Evolutionary conservation across 106 monocot genomes (phyloP).

Genomic region (Amphibolis antarctica): DNA sequence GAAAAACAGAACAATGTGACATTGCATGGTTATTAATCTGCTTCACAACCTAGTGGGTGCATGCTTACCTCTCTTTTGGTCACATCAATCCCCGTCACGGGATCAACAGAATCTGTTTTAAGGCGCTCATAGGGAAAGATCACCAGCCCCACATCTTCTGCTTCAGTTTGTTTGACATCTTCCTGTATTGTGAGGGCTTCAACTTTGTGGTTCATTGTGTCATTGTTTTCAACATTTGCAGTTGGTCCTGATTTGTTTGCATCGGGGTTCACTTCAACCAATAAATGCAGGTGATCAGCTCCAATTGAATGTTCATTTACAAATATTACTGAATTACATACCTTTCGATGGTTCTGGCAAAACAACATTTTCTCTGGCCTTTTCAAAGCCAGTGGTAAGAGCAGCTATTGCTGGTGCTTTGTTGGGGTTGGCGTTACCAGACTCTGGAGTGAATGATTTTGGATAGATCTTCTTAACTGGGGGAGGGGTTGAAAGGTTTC

Average conservation of each 20-base stretch:
- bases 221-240: constrained; percentile 16
- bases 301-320: neutral
- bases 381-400: constrained; percentile 56
- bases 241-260: constrained; percentile 29
- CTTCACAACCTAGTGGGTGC: neutral
- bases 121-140: constrained; percentile 57
- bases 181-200: constrained; percentile 43
- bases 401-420: constrained; percentile 49
- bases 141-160: constrained; percentile 39
- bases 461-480: constrained; percentile 48
- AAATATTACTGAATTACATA: constrained; percentile 9
- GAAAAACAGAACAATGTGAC: neutral
- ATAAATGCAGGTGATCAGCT: constrained; percentile 2
- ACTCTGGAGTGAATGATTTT: constrained; percentile 34
- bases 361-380: constrained; percentile 19
- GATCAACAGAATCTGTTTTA: constrained; percentile 38
- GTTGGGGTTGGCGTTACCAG: constrained; percentile 22
- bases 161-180: constrained; percentile 37
- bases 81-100: constrained; percentile 57
- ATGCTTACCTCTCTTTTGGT: constrained; percentile 69
- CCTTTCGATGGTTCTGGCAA: constrained; percentile 54
- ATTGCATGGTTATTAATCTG: neutral
- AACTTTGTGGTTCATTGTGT: constrained; percentile 27
- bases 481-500: constrained; percentile 90
- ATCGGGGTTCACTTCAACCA: constrained; percentile 31